These are phyloP conservation scores for Cymodocea nodosa DNA, from an alignment of 116 monocot genomes.

Conservation along the genomic window DNA sequence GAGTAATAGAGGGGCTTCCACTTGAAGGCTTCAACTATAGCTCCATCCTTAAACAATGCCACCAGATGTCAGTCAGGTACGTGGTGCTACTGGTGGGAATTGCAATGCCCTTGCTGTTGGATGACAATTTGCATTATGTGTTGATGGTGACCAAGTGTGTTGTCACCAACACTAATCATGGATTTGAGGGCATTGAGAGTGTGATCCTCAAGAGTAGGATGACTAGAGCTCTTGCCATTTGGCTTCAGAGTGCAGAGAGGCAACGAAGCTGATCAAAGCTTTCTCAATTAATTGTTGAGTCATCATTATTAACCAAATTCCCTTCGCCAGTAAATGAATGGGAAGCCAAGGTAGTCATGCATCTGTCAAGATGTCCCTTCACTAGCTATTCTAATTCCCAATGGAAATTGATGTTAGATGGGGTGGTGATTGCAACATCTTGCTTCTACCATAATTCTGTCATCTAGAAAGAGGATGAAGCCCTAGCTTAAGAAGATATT, in stretches of 20 bases:
- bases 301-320: constrained; percentile 25
- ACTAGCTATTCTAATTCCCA: constrained; percentile 51
- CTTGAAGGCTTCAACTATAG: constrained; percentile 79
- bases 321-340: constrained; percentile 18
- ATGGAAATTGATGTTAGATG: constrained; percentile 26
- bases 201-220: constrained; percentile 70
- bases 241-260: constrained; percentile 48
- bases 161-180: constrained; percentile 88
- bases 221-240: constrained; percentile 70
- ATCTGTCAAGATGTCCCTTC: constrained; percentile 34
- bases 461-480: not conserved
- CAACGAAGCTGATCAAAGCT: constrained; percentile 27
- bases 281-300: not conserved
- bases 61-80: constrained; percentile 76
- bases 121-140: constrained; percentile 50
- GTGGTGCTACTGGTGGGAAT: constrained; percentile 82
- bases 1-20: constrained; percentile 51
- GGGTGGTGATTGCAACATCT: not conserved
- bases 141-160: constrained; percentile 95
- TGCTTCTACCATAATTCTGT: constrained; percentile 21
- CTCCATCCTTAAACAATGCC: constrained; percentile 82
- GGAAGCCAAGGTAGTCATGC: constrained; percentile 22
- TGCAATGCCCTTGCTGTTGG: constrained; percentile 70
- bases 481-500: not conserved
- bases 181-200: constrained; percentile 80